Evolutionary conservation across 768 basidiomycete genomes (phyloP).

Genomic region (Zangia roseola): DNA sequence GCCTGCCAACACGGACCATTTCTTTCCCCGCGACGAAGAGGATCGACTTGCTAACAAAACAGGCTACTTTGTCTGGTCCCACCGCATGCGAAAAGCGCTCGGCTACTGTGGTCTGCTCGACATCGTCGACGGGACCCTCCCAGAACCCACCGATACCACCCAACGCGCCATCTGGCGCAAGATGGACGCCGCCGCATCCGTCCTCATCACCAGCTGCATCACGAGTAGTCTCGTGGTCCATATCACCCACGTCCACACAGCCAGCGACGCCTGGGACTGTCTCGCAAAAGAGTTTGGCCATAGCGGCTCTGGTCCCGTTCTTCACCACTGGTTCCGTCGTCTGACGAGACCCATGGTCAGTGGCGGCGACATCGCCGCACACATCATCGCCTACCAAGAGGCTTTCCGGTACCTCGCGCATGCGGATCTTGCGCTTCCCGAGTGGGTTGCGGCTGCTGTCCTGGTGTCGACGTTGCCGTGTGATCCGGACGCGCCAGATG

Average conservation of each 20-base stretch:
- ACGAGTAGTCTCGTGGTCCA: background rate
- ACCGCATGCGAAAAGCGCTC: too few species aligned
- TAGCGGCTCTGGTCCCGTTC: background rate
- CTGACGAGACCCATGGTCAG: background rate
- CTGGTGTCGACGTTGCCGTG: background rate
- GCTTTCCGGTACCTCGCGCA: background rate
- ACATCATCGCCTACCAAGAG: background rate
- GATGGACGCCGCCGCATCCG: background rate
- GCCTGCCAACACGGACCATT: too few species aligned
- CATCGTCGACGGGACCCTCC: too few species aligned
- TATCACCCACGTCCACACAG: background rate
- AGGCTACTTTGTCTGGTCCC: too few species aligned
- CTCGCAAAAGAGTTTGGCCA: background rate
- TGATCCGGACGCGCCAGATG: background rate
- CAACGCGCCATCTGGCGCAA: background rate
- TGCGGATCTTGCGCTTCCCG: background rate
- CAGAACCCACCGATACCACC: too few species aligned
- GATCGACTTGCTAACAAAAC: too few species aligned
- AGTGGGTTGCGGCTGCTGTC: background rate
- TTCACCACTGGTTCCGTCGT: background rate
- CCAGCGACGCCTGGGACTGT: background rate
- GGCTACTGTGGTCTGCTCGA: too few species aligned
- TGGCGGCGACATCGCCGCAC: background rate
- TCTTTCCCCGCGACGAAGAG: too few species aligned
- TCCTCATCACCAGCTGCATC: background rate